Evolutionary conservation across 306 rosid species (phyloP), one percentile per base, ranked within the genome.

Genomic region (Medicago truncatula): DNA sequence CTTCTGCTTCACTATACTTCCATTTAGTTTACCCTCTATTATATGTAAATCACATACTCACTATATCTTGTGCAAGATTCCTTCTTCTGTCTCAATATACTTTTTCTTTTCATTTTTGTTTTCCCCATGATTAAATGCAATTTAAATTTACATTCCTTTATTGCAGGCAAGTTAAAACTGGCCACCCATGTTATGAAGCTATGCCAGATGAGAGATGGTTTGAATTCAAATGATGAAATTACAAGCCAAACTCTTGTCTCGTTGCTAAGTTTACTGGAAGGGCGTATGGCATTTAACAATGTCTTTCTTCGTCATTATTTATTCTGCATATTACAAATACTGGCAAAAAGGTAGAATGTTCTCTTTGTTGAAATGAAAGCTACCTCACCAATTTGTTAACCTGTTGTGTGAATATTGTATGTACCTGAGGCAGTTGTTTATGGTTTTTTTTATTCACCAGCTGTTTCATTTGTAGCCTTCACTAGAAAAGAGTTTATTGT

Each of bases 121-220:
- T 8, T 17, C 21, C 75, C 28, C 16, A 38, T 57, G 40, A 44
- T 78, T 20, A 43, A 21, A 9, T 43, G 57, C 20, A 66, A 3
- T 63, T 43, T 46, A 67, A 75, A 23, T 36, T 61, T 84, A 16
- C 66, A 44, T 73, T 78, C 69, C 75, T 86, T 75, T 49, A 73
- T 82, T 88, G 67, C 93, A 95, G 97, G 99, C 74, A 96, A 95
- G 87, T 89, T 86, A 87, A 95, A 92, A 80, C 83, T 95, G 82
- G 88, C 81, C 18, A 86, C 88, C 65, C 96, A 92, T 84, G 89
- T 88, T 54, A 92, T 90, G 96, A 88, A 91, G 65, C 83, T 92
- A 70, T 92, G 97, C 73, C 93, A 89, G 87, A 82, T 85, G 82
- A 88, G 87, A 76, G 84, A 71, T 80, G 87, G 85, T 85, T 85